These are phyloP conservation scores for Mycena vulgaris DNA, from an alignment of 768 basidiomycete species.

Conservation along the genomic window DNA sequence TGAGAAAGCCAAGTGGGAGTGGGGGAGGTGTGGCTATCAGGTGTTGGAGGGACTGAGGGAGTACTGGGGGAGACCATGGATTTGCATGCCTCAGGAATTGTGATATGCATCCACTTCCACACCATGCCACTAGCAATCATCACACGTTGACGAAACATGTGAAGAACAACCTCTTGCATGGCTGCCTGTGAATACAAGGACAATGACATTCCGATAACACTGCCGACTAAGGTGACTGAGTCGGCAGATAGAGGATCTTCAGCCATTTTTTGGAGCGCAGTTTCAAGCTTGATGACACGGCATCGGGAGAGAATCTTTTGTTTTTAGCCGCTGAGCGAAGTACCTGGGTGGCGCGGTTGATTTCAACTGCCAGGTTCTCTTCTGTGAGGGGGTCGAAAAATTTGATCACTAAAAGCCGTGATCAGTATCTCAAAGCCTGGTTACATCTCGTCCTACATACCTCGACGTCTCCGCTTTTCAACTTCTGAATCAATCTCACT, in stretches of 20 bases:
- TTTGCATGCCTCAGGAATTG: too few species aligned
- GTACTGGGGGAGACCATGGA: too few species aligned
- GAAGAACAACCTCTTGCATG: neutral
- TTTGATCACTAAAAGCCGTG: neutral
- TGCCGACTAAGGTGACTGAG: neutral
- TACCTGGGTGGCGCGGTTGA: neutral
- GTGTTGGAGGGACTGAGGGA: too few species aligned
- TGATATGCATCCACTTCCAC: neutral
- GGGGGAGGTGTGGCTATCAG: too few species aligned
- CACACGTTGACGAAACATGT: neutral
- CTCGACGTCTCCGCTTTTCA: neutral
- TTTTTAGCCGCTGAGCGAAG: too few species aligned
- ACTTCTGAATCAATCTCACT: too few species aligned
- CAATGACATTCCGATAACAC: neutral
- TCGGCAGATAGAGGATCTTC: neutral
- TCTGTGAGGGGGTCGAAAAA: neutral
- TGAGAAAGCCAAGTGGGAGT: too few species aligned
- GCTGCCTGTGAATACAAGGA: neutral
- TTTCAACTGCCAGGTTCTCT: neutral
- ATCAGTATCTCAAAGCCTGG: too few species aligned
- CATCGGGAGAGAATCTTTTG: neutral
- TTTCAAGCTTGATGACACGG: neutral
- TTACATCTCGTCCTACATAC: neutral
- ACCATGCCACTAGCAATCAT: neutral
- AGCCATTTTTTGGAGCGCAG: neutral